Base-by-base conservation (phyloP, 305 asterid species). In the Plantago lanceolata region DNA sequence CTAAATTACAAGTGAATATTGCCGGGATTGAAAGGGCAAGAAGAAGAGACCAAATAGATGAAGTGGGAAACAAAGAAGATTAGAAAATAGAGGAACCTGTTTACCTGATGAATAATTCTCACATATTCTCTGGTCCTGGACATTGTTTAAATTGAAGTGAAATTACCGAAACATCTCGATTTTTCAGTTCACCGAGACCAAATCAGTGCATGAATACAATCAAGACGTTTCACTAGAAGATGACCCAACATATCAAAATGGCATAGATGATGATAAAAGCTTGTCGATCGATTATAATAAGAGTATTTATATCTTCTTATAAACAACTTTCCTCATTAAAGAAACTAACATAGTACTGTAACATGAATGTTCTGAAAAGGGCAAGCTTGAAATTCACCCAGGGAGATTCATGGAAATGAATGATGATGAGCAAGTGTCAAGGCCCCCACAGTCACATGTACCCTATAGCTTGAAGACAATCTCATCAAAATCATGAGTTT, bases 391-490 rank as follows among this genome's bases (percentile, higher is more conserved):
- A 9, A 6, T 14, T 55, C 60, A 55, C 19, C 14, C 60, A 55
- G 60, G 44, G 37, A 15, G 43, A 16, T 55, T 55, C 12, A 28
- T 40, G 37, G 8, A 16, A 19, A 56, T 56, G 58, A 52, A 52
- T n/a, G 24, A n/a, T 9, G 60, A 9, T 52, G 57, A 14, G 60
- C 28, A 20, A 40, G 61, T 56, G 16, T 40, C 47, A 56, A 29
- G 37, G 61, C 19, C 61, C 47, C 73, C 65, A 57, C 53, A 28
- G 11, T 19, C 63, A 37, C 63, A 48, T 61, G 63, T 43, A 33
- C 47, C 47, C 12, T 57, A 47, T 47, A 52, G 52, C 64, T 52
- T 56, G 45, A 64, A 59, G 16, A 56, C 61, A 56, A 56, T 29
- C 43, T 35, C 4, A 40, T 40, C 0, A 40, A 40, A 40, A 40